Conservation (phyloP, 1,284 basidiomycete genomes). For the Apiotrichum siamense region DNA sequence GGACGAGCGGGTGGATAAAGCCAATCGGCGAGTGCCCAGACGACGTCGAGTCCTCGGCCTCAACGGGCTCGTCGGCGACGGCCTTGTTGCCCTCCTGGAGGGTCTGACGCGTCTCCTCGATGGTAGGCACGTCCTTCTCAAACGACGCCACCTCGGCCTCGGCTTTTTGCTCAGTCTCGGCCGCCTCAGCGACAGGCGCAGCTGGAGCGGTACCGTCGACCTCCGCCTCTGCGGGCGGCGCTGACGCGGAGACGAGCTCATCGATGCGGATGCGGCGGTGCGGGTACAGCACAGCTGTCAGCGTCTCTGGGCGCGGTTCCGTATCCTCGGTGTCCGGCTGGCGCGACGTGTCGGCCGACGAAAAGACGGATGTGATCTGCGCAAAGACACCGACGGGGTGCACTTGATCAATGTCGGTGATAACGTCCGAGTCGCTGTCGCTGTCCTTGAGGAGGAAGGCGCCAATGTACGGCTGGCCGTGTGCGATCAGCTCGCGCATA, state of each 20-base stretch:
- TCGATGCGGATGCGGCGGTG: constrained; percentile 88
- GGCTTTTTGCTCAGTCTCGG: constrained; percentile 20
- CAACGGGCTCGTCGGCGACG: not conserved
- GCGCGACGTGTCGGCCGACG: constrained; percentile 49
- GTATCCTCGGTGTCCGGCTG: constrained; percentile 50
- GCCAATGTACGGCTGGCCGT: constrained; percentile 95
- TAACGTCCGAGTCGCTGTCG: constrained; percentile 85
- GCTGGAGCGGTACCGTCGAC: not conserved
- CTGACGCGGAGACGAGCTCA: constrained; percentile 54
- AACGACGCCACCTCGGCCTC: constrained; percentile 55
- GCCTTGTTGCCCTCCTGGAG: constrained; percentile 21
- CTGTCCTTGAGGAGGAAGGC: constrained; percentile 97
- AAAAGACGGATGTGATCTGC: constrained; percentile 93
- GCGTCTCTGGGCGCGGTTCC: constrained; percentile 57
- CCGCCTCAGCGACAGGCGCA: constrained; percentile 1
- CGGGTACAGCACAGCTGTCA: constrained; percentile 93
- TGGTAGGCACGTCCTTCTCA: constrained; percentile 51
- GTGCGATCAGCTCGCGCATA: constrained; percentile 93
- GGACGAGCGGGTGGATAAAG: constrained; percentile 71
- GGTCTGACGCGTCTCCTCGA: constrained; percentile 50
- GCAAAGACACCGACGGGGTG: constrained; percentile 95
- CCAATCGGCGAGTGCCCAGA: constrained; percentile 47
- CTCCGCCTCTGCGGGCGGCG: constrained; percentile 1
- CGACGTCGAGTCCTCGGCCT: not conserved
- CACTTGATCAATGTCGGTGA: constrained; percentile 79